These are phyloP conservation scores for Xylaria cubensis DNA, from an alignment of 495 filamentous ascomycete species.

Conservation along the genomic window DNA sequence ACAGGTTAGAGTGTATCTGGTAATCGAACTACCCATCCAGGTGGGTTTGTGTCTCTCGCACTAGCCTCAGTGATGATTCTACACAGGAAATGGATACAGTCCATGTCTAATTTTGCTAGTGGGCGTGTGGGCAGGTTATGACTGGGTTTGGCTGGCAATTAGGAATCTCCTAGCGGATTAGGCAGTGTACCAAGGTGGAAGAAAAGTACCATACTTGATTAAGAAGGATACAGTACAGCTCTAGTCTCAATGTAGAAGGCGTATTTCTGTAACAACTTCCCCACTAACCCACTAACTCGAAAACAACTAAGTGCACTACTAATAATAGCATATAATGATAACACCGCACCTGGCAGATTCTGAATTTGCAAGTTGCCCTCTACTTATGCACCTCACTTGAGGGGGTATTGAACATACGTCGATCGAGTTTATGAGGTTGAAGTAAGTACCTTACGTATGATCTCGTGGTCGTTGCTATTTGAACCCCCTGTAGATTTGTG, in stretches of 20 bases:
- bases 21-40: slow-evolving; percentile 9
- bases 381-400: slow-evolving; percentile 2
- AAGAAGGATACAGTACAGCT: slow-evolving; percentile 10
- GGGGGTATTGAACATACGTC: slow-evolving; percentile 3
- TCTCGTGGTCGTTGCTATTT: not conserved
- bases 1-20: slow-evolving; percentile 9
- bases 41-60: not conserved
- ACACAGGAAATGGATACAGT: not conserved
- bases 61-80: slow-evolving; percentile 7
- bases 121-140: not conserved
- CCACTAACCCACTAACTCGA: not conserved
- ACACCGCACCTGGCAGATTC: not conserved
- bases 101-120: not conserved
- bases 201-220: slow-evolving; percentile 21
- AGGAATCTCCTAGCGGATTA: slow-evolving; percentile 3
- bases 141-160: slow-evolving; percentile 7
- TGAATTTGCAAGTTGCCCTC: not conserved
- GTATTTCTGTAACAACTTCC: not conserved
- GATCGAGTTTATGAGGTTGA: not conserved
- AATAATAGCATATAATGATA: slow-evolving; percentile 21
- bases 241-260: slow-evolving; percentile 19
- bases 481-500: not conserved
- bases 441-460: slow-evolving; percentile 3
- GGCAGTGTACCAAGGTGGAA: not conserved
- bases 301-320: not conserved